Evolutionary conservation across 2,329 filamentous ascomycete species (phyloP), one percentile per base, ranked within the genome.

Genomic region (Xylariaceae sp.): DNA sequence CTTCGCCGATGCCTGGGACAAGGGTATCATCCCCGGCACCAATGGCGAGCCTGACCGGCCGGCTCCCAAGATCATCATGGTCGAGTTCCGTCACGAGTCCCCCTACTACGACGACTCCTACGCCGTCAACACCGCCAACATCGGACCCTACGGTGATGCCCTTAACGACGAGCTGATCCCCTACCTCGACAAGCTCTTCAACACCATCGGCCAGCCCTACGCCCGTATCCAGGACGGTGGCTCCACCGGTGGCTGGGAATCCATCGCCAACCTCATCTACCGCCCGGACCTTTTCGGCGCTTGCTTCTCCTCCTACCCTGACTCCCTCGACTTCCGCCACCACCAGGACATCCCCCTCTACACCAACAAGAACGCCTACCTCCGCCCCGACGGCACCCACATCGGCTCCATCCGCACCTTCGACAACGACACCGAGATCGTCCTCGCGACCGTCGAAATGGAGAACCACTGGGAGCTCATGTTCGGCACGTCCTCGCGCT

Each of bases 401-500:
- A 63, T 67, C 13, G 51, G 52, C 13, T 67, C 65, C 1, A 66
- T 67, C 52, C 64, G 64, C 35, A 49, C 41, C 1, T 62, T 64
- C 17, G 10, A 35, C 2, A 54, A 58, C 18, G 48, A 58, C 17
- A 64, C 53, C 5, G 53, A 62, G 13, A 44, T 56, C 10, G 39
- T 63, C 39, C 39, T 65, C 9, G 58, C 63, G 9, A 62, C 59
- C 9, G 59, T 61, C n/a, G 60, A 35, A 37, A 63, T 65, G 53
- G 65, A 67, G 53, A 67, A 67, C 52, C 65, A 67, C 54, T 67
- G 65, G 65, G 65, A 67, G 54, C 64, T 61, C 39, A 60, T 64
- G 15, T 67, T 67, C 51, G 65, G 65, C 35, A 67, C 65, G 11
- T 49, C 61, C 4, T 62, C 65, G n/a, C 65, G 65, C 41, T 66